Evolutionary conservation across 345 rosid species (phyloP).

Genomic region (Ailanthus altissimus): DNA sequence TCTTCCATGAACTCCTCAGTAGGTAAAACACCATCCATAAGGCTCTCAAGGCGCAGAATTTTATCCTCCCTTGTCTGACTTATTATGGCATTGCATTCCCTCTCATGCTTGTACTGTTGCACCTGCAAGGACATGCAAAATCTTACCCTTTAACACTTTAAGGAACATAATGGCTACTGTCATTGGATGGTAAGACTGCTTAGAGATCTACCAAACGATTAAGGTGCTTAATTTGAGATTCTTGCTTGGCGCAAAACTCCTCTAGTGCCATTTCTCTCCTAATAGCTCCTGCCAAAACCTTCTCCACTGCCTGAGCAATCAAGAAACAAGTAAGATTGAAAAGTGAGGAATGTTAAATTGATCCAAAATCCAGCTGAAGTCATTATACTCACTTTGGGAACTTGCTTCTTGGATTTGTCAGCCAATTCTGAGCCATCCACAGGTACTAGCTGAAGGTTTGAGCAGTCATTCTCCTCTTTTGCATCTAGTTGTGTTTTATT

Average conservation of each 20-base stretch:
- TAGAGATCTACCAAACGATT: conserved; percentile 78
- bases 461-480: conserved; percentile 45
- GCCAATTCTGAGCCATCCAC: conserved; percentile 52
- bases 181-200: conserved; percentile 15
- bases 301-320: conserved; percentile 79
- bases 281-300: conserved; percentile 93
- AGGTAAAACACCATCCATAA: conserved; percentile 94
- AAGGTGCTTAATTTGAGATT: conserved; percentile 83
- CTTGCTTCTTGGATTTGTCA: conserved; percentile 65
- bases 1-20: conserved; percentile 84
- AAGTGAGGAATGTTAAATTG: conserved; percentile 3
- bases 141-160: conserved; percentile 16
- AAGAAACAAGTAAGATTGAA: conserved; percentile 13
- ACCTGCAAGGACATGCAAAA: conserved; percentile 52
- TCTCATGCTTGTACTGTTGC: conserved; percentile 96
- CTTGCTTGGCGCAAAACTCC: conserved; percentile 87
- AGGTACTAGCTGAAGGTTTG: conserved; percentile 68
- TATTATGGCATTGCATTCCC: conserved; percentile 93
- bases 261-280: conserved; percentile 99
- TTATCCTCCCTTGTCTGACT: conserved; percentile 91
- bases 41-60: conserved; percentile 90
- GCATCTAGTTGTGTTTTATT: conserved; percentile 41
- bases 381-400: conserved; percentile 69
- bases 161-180: conserved; percentile 15
- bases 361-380: conserved; percentile 2